Percentiles rank a stretch among this genome's conserved stretches.
Evolutionary conservation across 768 basidiomycete species (phyloP).

Genomic region (Lepiota venenata): DNA sequence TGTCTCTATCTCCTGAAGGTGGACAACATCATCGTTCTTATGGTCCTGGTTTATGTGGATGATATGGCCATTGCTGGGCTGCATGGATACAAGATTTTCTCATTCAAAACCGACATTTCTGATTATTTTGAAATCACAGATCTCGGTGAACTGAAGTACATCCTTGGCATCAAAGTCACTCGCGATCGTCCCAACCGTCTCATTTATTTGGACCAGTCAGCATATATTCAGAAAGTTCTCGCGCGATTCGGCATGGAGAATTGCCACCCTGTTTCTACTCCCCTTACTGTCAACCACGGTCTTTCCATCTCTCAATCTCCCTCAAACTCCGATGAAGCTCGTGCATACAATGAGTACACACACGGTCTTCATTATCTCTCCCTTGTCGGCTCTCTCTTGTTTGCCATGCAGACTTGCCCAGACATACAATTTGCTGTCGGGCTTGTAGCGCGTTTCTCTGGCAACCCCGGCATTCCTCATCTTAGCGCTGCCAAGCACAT

Average conservation of each 20-base stretch:
- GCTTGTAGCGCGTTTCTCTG: conserved; percentile 11
- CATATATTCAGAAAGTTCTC: conserved; percentile 21
- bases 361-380: conserved; percentile 3
- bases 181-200: conserved; percentile 16
- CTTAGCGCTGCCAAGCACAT: conserved; percentile 10
- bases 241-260: conserved; percentile 17
- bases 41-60: no score
- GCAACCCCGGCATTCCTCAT: conserved; percentile 13
- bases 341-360: background rate
- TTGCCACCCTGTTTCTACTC: conserved; percentile 19
- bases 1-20: no score
- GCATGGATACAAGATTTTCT: background rate
- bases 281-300: conserved; percentile 3
- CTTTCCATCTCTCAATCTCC: conserved; percentile 1
- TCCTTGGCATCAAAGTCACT: conserved; percentile 24
- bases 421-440: conserved; percentile 4
- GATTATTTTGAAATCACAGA: conserved; percentile 19
- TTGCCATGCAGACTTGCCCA: conserved; percentile 2
- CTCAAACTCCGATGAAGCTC: background rate
- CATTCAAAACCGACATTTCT: conserved; percentile 10
- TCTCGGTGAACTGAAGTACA: conserved; percentile 23
- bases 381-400: conserved; percentile 3
- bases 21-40: no score
- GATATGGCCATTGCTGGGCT: background rate
- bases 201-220: conserved; percentile 21